A percentile compares a stretch with the other conserved stretches of the same genome.
These are phyloP conservation scores for Triticum urartu DNA, from an alignment of 176 grass and related monocot genomes.

Conservation along the genomic window DNA sequence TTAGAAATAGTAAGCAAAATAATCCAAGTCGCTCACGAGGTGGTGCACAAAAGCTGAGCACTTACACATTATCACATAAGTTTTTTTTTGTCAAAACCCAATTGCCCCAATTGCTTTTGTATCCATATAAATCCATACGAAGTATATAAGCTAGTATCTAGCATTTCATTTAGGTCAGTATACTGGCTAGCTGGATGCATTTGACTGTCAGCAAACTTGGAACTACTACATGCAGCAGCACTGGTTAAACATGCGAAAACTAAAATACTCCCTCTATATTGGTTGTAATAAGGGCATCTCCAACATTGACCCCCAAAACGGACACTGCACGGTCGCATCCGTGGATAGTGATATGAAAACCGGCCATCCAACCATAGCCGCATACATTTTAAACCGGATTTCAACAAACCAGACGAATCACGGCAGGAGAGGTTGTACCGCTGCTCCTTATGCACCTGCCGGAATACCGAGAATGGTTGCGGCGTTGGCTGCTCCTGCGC, in stretches of 20 bases:
- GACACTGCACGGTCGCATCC: no score
- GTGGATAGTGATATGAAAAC: no score
- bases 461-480: no score
- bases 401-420: no score
- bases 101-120: not conserved
- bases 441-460: no score
- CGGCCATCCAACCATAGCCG: no score
- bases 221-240: constrained; percentile 14
- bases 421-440: no score
- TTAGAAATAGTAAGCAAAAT: not conserved
- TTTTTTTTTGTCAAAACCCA: no score
- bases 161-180: not conserved
- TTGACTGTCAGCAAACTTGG: not conserved
- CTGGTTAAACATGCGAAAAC: not conserved
- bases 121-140: not conserved
- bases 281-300: not conserved
- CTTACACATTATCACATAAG: not conserved
- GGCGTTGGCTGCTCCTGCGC: no score
- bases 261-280: not conserved
- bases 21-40: not conserved
- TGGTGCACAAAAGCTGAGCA: not conserved
- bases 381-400: no score
- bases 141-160: not conserved
- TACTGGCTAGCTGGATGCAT: not conserved
- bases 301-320: no score